phyloP scores from a whole-genome alignment of 345 rosid genomes.

The Excoecaria cochinchinensis region DNA sequence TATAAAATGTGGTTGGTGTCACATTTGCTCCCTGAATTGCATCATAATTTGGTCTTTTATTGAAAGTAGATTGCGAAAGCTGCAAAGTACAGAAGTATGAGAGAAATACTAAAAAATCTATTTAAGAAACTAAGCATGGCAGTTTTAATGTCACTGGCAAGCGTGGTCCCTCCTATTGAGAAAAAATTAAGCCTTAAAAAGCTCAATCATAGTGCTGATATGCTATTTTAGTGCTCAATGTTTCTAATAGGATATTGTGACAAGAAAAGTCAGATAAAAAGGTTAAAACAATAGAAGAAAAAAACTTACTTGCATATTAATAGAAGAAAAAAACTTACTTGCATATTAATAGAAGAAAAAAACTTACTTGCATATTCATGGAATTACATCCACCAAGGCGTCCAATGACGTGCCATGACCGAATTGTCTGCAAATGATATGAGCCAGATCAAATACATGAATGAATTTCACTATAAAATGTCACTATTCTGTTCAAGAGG shows the following conservation, averaged over 20 bases:
- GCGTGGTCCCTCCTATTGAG: background rate
- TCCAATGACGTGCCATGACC: constrained; percentile 93
- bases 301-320: constrained; percentile 92
- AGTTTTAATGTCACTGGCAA: too few relatives aligned
- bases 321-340: constrained; percentile 69
- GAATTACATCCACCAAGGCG: constrained; percentile 96
- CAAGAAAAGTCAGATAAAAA: background rate
- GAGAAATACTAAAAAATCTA: background rate
- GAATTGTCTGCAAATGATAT: constrained; percentile 60
- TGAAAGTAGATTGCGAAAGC: constrained; percentile 74
- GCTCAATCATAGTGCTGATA: background rate
- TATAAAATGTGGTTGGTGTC: constrained; percentile 76
- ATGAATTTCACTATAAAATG: constrained; percentile 2
- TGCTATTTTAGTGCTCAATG: background rate
- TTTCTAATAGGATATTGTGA: background rate
- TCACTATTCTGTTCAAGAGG: constrained; percentile 5
- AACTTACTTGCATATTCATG: constrained; percentile 93
- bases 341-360: constrained; percentile 58
- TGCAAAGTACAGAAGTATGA: constrained; percentile 26
- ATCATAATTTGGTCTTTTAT: constrained; percentile 75
- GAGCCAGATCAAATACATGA: constrained; percentile 15
- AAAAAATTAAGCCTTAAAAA: background rate
- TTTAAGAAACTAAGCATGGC: too few relatives aligned
- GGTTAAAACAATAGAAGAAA: background rate
- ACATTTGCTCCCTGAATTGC: constrained; percentile 81